These are phyloP conservation scores for Linum tenue DNA, from an alignment of 345 rosid species.

Conservation along the genomic window DNA sequence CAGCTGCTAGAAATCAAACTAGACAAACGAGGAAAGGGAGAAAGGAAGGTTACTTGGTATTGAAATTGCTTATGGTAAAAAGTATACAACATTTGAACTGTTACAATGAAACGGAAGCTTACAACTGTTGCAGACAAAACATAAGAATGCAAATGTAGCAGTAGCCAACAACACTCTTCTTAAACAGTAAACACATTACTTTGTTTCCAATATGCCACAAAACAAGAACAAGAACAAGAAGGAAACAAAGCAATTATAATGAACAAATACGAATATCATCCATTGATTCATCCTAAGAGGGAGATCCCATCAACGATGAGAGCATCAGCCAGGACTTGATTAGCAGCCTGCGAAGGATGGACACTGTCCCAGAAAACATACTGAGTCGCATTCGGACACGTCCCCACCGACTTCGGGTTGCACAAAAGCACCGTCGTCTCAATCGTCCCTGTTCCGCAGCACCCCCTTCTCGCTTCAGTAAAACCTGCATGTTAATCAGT, in stretches of 20 bases:
- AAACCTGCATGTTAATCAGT: conserved; percentile 39
- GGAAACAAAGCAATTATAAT: neutral
- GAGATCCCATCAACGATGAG: conserved; percentile 56
- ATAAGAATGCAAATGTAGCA: too few relatives aligned
- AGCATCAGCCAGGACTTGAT: conserved; percentile 64
- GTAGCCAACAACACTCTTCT: too few relatives aligned
- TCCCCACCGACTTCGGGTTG: conserved; percentile 61
- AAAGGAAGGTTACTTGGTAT: too few relatives aligned
- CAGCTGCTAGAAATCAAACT: too few relatives aligned
- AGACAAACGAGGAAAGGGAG: too few relatives aligned
- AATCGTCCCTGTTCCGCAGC: conserved; percentile 78
- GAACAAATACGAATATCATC: too few relatives aligned
- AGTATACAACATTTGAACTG: too few relatives aligned
- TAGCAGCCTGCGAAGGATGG: conserved; percentile 90
- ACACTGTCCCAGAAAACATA: conserved; percentile 92
- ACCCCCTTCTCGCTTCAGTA: conserved; percentile 69
- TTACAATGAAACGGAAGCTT: too few relatives aligned
- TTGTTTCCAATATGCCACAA: too few relatives aligned
- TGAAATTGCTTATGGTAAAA: too few relatives aligned
- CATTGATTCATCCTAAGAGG: conserved; percentile 23
- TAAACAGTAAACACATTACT: too few relatives aligned
- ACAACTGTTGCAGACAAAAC: too few relatives aligned
- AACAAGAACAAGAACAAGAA: neutral
- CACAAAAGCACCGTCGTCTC: conserved; percentile 72
- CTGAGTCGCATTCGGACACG: conserved; percentile 73